Evolutionary conservation across 1,284 basidiomycete species (phyloP), one percentile per base, ranked within the genome.

Genomic region (Puccinia novopanici): DNA sequence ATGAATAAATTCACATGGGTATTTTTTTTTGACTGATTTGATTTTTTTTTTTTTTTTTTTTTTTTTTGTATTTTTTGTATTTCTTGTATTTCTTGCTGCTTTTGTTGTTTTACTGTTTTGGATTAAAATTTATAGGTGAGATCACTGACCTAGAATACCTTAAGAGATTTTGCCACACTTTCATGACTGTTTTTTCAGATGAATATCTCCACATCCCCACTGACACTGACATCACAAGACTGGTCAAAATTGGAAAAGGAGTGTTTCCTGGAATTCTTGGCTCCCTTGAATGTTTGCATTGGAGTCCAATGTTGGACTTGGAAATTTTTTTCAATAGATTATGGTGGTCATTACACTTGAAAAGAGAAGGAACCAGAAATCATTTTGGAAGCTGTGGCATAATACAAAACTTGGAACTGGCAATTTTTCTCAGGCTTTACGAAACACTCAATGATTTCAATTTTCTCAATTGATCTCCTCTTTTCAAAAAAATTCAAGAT

Each of bases 321-420:
- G 50, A 73, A 61, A 30, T 65, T 48, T 40, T 63, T 37, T 24
- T 57, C 74, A 42, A 45, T 22, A 37, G 57, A 57, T 4, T 59
- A 24, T 37, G 3, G 19, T 24, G 73, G 55, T 15, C 12, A 30
- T 3, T 75, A 61, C 34, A 45, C 12, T 24, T 55, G 73, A 15
- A 75, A 75, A 75, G 73, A 75, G 40, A 52, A 68, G 15, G 57
- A 61, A 48, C 65, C 65, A n/a, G n/a, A n/a, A n/a, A n/a, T n/a
- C n/a, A n/a, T n/a, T n/a, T n/a, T n/a, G n/a, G n/a, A n/a, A n/a
- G n/a, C n/a, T n/a, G n/a, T n/a, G n/a, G n/a, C n/a, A n/a, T n/a
- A n/a, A n/a, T n/a, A n/a, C n/a, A n/a, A n/a, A n/a, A n/a, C n/a
- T n/a, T n/a, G n/a, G n/a, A n/a, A n/a, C n/a, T n/a, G n/a, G n/a